phyloP scores from a whole-genome alignment of 306 rosid genomes.

The Mimosa bimucronata region DNA sequence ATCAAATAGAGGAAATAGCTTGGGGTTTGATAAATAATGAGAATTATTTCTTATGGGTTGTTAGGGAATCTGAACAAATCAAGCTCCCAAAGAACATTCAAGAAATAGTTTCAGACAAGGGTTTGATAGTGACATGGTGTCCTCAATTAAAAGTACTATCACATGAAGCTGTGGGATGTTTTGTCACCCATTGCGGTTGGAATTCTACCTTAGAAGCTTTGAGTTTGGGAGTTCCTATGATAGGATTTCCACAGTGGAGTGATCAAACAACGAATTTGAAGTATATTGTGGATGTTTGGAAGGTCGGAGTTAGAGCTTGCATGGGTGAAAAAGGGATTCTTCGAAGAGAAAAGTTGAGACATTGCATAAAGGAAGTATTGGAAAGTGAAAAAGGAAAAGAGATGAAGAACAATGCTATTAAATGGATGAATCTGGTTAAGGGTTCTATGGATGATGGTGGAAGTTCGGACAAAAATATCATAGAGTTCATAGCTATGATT shows the following conservation, averaged over 20 bases:
- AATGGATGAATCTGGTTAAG: neutral
- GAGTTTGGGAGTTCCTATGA: neutral
- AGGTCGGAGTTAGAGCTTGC: neutral
- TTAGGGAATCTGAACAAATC: neutral
- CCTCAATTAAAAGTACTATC: neutral
- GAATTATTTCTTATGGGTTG: neutral
- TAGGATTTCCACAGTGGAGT: neutral
- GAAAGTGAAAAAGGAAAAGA: neutral
- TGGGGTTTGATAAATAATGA: neutral
- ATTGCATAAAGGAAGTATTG: too few species aligned
- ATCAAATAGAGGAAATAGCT: neutral
- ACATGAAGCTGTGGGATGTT: conserved; percentile 1
- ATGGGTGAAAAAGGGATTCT: neutral
- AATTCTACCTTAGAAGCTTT: neutral
- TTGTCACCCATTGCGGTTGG: neutral
- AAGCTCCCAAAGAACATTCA: neutral
- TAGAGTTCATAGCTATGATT: neutral
- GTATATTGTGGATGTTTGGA: neutral
- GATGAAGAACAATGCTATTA: neutral
- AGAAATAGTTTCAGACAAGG: neutral
- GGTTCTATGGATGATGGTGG: neutral
- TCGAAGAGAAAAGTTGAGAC: neutral
- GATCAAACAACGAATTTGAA: neutral
- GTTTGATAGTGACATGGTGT: neutral
- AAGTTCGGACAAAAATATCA: neutral